Evolutionary conservation across 2,329 filamentous ascomycete species (phyloP), one percentile per base, ranked within the genome.

Genomic region (Aureobasidium sp.): DNA sequence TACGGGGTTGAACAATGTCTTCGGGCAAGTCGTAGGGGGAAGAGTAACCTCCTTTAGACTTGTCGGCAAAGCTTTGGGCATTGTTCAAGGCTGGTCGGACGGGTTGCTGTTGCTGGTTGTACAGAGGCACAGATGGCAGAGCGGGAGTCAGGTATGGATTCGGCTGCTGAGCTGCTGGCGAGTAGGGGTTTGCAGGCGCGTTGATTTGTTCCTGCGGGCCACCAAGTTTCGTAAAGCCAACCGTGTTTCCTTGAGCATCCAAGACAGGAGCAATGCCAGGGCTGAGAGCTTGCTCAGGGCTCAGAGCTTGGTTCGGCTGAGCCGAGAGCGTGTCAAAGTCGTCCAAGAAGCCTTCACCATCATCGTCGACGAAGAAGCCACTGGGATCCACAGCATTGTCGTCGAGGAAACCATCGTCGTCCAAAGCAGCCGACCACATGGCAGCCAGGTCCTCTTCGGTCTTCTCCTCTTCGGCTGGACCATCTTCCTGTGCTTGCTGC

Each of bases 1-100:
- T 85, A 79, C 68, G 87, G 27, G 79, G 84, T 66, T 87, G 88
- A 29, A 88, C 82, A 31, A 99, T 82, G 59, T 96, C 93, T 74
- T 94, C 89, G 4, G 94, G 94, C 21, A 99, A 79, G 74, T 99
- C 95, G 68, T 96, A 99, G 0, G 94, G 94, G 21, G 93, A 97
- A 51, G 87, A 82, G 71, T 99, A 99, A 8, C 93, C 92, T 60
- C 89, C 89, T 74, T 95, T 97, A 3, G 90, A 78, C 73, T 95
- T 95, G 72, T 93, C 88, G 6, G 83, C 90, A 73, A 96, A 99
- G 73, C 93, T 97, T 70, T 95, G 85, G 0, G 76, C 51, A 9
- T 60, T 54, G 31, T 19, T 37, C 10, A 58, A 15, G 19, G 49
- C 49, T 13, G 50, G 61, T n/a, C 58, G 33, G 17, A 51, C 46